Evolutionary conservation across 768 basidiomycete genomes (phyloP), one percentile per base, ranked within the genome.

Genomic region (Pluteus cervinus): DNA sequence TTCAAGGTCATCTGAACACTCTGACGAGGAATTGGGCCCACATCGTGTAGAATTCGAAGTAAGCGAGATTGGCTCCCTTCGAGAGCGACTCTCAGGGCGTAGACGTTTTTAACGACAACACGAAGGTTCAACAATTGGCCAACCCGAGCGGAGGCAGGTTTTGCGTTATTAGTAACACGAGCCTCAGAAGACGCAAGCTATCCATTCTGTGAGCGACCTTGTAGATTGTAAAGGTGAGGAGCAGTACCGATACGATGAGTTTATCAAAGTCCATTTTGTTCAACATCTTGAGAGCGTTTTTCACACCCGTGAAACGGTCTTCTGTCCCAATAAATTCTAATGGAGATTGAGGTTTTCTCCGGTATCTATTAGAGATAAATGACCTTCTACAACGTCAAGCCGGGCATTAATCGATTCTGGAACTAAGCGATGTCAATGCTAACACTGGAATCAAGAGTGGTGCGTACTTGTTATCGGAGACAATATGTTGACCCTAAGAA

Each of bases 211-310:
- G 25, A n/a, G 7, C 15, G 5, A 33, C 14, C 18, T 16, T 17
- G 14, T 28, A 14, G 26, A 28, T 28, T 14, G 21, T 21, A 7
- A 25, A 22, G 18, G 34, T 11, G 22, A 17, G 14, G 6, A 20
- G 45, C 67, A 42, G n/a, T 49, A 82, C 86, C 18, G 75, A 75
- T 32, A 73, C 77, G 24, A 90, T 83, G 5, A 96, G 62, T 52
- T 86, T 92, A 57, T 97, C 93, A 18, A 94, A 73, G 49, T 98
- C 94, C 55, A 86, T 67, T 51, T 85, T 83, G 53, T 86, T 80
- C 37, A 91, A 58, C 2, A 68, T 57, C 54, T 78, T 82, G 30
- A 93, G 65, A 0, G 80, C 83, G 43, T 77, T 73, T 37, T 79
- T 72, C 30, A 87, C 62, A 22, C 79, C 72, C 3, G 68, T 76